Percentiles rank a stretch among this genome's conserved stretches.
Evolutionary conservation across 371 early-diverging fungal species (phyloP).

Genomic region (Capniomyces stellatus): DNA sequence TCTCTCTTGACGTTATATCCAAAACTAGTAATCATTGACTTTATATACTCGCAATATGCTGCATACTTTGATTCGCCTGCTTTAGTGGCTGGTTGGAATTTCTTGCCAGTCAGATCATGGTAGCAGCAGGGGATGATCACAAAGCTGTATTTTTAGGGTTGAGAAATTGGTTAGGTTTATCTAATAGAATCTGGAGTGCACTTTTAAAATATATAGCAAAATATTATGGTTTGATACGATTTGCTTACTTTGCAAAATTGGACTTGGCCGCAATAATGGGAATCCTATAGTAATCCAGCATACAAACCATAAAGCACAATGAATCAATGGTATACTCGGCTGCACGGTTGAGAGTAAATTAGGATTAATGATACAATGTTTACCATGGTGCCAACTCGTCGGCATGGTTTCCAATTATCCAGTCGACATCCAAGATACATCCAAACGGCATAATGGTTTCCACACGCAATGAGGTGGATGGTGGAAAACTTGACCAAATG

Average conservation of each 20-base stretch:
- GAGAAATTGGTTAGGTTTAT: too few relatives aligned
- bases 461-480: conserved; percentile 18
- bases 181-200: too few relatives aligned
- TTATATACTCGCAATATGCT: conserved; percentile 45
- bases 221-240: too few relatives aligned
- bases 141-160: conserved; percentile 25
- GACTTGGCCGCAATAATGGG: conserved; percentile 56
- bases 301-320: too few relatives aligned
- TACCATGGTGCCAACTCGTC: conserved; percentile 80
- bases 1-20: conserved; percentile 52
- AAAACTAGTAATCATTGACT: conserved; percentile 30
- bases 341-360: conserved; percentile 5
- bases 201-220: too few relatives aligned
- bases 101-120: conserved; percentile 46
- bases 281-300: conserved; percentile 25
- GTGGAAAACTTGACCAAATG: conserved; percentile 43
- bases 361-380: conserved; percentile 3
- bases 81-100: conserved; percentile 23
- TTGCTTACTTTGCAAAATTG: conserved; percentile 21
- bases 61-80: conserved; percentile 46
- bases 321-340: too few relatives aligned
- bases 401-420: conserved; percentile 83
- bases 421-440: conserved; percentile 35
- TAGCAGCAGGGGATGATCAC: conserved; percentile 71
- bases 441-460: conserved; percentile 39